Percentiles rank a stretch among this genome's conserved stretches.
Evolutionary conservation across 2,329 filamentous ascomycete species (phyloP).

Genomic region (Nemania serpens): DNA sequence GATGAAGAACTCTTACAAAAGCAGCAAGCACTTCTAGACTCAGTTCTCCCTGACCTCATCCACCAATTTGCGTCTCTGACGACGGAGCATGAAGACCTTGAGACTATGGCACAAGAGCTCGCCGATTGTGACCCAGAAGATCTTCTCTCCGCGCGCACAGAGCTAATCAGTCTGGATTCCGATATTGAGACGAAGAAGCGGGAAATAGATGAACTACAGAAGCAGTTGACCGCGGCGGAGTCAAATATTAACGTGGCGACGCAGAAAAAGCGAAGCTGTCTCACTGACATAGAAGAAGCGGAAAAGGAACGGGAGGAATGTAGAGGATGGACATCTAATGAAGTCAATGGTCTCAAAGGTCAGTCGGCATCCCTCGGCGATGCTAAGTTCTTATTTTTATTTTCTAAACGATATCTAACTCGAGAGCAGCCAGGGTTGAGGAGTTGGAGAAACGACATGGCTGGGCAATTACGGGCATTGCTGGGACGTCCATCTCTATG

Average conservation of each 20-base stretch:
- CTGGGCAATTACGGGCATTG: slow-evolving; percentile 72
- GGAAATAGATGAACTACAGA: slow-evolving; percentile 68
- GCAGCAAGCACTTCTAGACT: slow-evolving; percentile 70
- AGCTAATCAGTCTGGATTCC: slow-evolving; percentile 66
- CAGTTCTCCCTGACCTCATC: slow-evolving; percentile 67
- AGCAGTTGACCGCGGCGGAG: slow-evolving; percentile 70
- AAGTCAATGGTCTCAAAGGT: slow-evolving; percentile 82
- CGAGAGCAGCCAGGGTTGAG: slow-evolving; percentile 63
- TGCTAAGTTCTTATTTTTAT: neutral
- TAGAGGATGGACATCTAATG: slow-evolving; percentile 82
- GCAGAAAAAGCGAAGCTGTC: slow-evolving; percentile 69
- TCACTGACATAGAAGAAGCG: slow-evolving; percentile 78
- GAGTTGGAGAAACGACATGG: slow-evolving; percentile 68
- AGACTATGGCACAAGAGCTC: slow-evolving; percentile 73
- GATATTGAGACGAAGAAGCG: slow-evolving; percentile 72
- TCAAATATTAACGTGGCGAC: slow-evolving; percentile 64
- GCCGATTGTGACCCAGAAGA: slow-evolving; percentile 82
- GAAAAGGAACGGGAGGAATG: slow-evolving; percentile 86
- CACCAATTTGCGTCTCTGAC: slow-evolving; percentile 65
- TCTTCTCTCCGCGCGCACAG: slow-evolving; percentile 72
- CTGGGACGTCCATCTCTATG: slow-evolving; percentile 70
- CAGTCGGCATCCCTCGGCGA: slow-evolving; percentile 41
- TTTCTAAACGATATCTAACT: slow-evolving; percentile 45
- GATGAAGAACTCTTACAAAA: slow-evolving; percentile 71
- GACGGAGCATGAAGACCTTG: slow-evolving; percentile 68